These are phyloP conservation scores for Globisporangium ultimum DNA, from an alignment of 352 stramenopile species.

Conservation along the genomic window DNA sequence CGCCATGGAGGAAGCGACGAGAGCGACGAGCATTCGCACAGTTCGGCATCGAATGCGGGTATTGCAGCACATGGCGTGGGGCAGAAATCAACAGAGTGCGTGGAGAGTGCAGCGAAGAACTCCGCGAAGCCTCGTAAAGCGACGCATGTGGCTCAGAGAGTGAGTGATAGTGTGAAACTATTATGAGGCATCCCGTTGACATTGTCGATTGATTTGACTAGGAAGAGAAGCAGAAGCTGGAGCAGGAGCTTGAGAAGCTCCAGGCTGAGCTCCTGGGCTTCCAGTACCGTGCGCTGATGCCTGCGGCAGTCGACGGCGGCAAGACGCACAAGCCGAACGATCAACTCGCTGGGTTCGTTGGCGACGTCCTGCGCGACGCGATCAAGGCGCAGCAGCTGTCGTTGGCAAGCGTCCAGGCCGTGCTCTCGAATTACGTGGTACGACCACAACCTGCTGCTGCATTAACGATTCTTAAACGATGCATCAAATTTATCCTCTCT, in stretches of 20 bases:
- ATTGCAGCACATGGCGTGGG: not conserved
- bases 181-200: no score
- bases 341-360: conserved; percentile 15
- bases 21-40: no score
- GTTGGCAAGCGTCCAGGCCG: conserved; percentile 34
- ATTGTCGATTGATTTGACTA: not conserved
- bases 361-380: conserved; percentile 20
- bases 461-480: no score
- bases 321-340: conserved; percentile 2
- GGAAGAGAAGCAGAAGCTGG: conserved; percentile 40
- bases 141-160: conserved; percentile 7
- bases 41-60: no score
- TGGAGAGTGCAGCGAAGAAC: not conserved
- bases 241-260: conserved; percentile 26
- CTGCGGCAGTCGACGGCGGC: conserved; percentile 3
- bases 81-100: not conserved
- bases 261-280: conserved; percentile 26
- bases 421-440: conserved; percentile 19
- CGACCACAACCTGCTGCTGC: no score
- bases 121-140: conserved; percentile 3
- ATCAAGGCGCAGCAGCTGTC: conserved; percentile 27
- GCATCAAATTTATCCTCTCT: no score
- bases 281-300: conserved; percentile 24
- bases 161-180: no score
- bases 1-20: no score